Evolutionary conservation across 495 filamentous ascomycete genomes (phyloP).

Genomic region (Penicillium herquei): DNA sequence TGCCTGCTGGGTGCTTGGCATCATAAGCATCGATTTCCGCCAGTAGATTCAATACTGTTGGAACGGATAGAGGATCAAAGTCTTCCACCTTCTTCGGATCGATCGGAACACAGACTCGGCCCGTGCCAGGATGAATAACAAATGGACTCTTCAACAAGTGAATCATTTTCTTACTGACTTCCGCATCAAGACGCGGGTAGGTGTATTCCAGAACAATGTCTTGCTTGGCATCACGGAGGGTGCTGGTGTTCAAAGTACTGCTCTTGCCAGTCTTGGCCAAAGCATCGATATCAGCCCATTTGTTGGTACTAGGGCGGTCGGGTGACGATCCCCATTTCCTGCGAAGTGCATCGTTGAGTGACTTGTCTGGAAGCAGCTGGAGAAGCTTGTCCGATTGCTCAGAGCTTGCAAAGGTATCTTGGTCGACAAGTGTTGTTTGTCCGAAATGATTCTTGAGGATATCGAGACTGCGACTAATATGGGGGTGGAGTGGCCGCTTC

Average conservation of each 20-base stretch:
- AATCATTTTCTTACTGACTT: conserved; percentile 95
- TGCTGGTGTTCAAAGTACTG: conserved; percentile 59
- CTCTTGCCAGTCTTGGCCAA: conserved; percentile 72
- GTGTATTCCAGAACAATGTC: conserved; percentile 96
- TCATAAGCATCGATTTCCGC: conserved; percentile 80
- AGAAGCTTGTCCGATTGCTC: conserved; percentile 73
- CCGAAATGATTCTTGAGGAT: conserved; percentile 78
- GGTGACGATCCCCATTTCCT: conserved; percentile 90
- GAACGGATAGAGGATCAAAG: conserved; percentile 85
- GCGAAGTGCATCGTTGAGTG: conserved; percentile 69
- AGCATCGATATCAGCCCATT: conserved; percentile 92
- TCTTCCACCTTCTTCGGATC: conserved; percentile 64
- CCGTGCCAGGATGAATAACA: conserved; percentile 92
- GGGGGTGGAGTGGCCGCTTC: conserved; percentile 84
- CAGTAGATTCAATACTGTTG: conserved; percentile 78
- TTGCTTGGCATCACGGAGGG: conserved; percentile 83
- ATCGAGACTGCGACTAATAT: conserved; percentile 80
- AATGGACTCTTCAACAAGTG: conserved; percentile 96
- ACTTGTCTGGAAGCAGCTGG: conserved; percentile 71
- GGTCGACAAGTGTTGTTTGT: conserved; percentile 71
- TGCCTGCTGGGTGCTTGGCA: conserved; percentile 32
- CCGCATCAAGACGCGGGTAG: conserved; percentile 94
- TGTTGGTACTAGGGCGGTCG: conserved; percentile 65
- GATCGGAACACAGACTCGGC: conserved; percentile 92
- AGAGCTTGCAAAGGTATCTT: conserved; percentile 76